Evolutionary conservation across 768 basidiomycete genomes (phyloP), one percentile per base, ranked within the genome.

Genomic region (Leccinum fibrillosum): DNA sequence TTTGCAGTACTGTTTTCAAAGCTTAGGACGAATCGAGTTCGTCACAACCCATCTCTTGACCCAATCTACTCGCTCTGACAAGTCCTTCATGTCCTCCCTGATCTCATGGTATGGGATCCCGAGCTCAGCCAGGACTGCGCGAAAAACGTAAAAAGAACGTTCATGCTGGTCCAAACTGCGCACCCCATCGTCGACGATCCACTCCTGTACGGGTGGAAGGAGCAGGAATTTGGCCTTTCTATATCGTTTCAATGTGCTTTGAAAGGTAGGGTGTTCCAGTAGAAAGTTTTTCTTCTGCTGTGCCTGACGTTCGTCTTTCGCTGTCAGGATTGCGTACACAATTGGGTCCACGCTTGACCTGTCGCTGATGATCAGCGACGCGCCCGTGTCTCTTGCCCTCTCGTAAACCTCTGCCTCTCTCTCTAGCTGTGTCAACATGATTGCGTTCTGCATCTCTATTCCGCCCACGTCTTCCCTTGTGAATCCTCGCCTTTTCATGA

Each of bases 281-380:
- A 86, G 67, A 19, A 64, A 30, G 17, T 64, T 60, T 53, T 75
- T 73, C 42, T 76, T 76, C 47, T 67, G 62, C 10, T 62, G 49
- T 5, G 73, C 78, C 48, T 80, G 77, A 53, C 67, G 70, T 1
- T 67, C 73, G 52, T 73, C 73, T 10, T 64, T 55, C 2, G 80
- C 75, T 28, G 76, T 80, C 58, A 86, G 70, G 37, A 80, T 69
- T 1, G 83, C 84, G 60, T 89, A 89, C 1, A 86, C 81, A 54
- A 88, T 70, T 7, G 86, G 79, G 69, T 89, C 88, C 2, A 87
- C 66, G 0, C 82, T 84, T 13, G 86, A 88, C 61, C 88, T 74
- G 66, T 89, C 87, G 66, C 82, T 84, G 19, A 88, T 72, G 37
- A 82, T 68, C 25, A 82, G 63, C 26, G 57, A 35, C 21, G 64